phyloP scores from a whole-genome alignment of 2,329 filamentous ascomycete species.

The Trichoderma sp. region DNA sequence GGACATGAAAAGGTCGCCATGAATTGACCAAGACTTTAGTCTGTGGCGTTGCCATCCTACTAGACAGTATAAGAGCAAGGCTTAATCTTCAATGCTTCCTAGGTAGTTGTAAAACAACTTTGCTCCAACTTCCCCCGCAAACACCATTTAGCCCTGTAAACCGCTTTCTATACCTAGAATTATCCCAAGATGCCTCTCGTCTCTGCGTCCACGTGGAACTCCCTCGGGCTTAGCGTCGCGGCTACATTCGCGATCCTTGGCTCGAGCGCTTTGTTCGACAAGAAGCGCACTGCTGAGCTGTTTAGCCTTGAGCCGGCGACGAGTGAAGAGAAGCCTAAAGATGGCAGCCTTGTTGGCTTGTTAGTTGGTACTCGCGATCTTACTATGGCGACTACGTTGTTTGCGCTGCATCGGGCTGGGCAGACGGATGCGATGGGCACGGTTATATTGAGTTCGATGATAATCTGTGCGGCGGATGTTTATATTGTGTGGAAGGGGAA shows the following conservation, averaged over 20 bases:
- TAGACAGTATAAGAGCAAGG: neutral
- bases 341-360: neutral
- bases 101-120: no score
- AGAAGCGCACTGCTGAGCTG: conserved; percentile 17
- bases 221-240: conserved; percentile 24
- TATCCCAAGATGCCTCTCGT: neutral
- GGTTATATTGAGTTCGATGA: conserved; percentile 23
- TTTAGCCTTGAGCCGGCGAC: conserved; percentile 19
- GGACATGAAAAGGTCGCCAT: neutral
- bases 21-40: neutral
- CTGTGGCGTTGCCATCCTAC: neutral
- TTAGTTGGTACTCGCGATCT: conserved; percentile 22
- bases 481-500: conserved; percentile 21
- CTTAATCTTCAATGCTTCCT: neutral
- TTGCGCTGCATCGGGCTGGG: conserved; percentile 11
- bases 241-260: conserved; percentile 22
- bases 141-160: neutral
- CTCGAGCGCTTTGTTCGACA: conserved; percentile 16
- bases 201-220: conserved; percentile 22
- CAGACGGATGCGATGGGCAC: conserved; percentile 22
- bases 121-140: neutral
- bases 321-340: neutral
- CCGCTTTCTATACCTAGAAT: no score
- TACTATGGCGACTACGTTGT: conserved; percentile 19
- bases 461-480: conserved; percentile 22